Conservation (phyloP, 1,139 yeast species). For the Kodamaea derodonti region DNA sequence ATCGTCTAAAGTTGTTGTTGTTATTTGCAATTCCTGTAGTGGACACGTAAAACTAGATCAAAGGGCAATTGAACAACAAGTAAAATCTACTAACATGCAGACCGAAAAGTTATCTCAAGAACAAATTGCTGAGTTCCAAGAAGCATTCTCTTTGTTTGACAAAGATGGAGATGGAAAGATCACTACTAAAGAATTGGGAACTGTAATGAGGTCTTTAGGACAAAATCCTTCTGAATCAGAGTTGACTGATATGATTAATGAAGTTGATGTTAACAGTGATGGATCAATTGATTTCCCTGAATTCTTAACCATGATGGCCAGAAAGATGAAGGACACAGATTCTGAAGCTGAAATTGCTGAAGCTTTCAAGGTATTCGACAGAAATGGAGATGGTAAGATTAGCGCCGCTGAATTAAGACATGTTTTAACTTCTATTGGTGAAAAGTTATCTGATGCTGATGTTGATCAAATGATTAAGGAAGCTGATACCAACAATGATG, state of each 20-base stretch:
- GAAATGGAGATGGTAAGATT: slow-evolving; percentile 95
- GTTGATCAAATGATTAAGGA: slow-evolving; percentile 96
- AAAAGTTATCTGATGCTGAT: slow-evolving; percentile 90
- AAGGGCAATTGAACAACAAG: too few species aligned
- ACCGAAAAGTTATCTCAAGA: slow-evolving; percentile 90
- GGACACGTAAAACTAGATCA: too few species aligned
- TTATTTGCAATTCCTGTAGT: too few species aligned
- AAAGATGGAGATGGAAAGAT: slow-evolving; percentile 95
- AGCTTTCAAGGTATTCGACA: slow-evolving; percentile 92
- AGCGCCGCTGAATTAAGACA: slow-evolving; percentile 95
- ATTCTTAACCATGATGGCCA: slow-evolving; percentile 81
- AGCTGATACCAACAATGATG: slow-evolving; percentile 93
- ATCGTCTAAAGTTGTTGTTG: background rate
- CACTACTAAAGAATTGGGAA: slow-evolving; percentile 92
- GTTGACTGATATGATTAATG: slow-evolving; percentile 93
- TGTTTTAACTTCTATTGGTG: slow-evolving; percentile 50
- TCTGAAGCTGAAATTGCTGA: slow-evolving; percentile 95
- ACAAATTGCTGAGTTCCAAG: slow-evolving; percentile 95
- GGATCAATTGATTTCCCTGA: slow-evolving; percentile 93
- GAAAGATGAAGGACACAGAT: slow-evolving; percentile 95
- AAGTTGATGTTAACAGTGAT: slow-evolving; percentile 92
- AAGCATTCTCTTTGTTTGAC: slow-evolving; percentile 94
- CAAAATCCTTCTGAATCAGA: slow-evolving; percentile 96
- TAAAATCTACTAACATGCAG: slow-evolving; percentile 28
- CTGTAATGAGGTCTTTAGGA: slow-evolving; percentile 97